Evolutionary conservation across 352 stramenopile species (phyloP).

Genomic region (Globisporangium alternatum): DNA sequence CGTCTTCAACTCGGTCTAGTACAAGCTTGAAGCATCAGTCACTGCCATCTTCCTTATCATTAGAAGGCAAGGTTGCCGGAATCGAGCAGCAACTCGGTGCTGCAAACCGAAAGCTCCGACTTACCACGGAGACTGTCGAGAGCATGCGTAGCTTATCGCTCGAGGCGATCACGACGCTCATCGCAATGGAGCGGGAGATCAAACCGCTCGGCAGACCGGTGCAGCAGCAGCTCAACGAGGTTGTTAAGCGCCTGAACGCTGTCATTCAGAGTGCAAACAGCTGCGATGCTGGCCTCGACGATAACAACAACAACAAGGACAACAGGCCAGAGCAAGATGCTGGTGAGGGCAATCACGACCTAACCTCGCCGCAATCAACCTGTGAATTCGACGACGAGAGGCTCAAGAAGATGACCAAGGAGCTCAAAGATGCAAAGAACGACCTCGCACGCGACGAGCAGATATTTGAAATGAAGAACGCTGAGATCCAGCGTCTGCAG

Average conservation of each 20-base stretch:
- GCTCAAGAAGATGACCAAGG: constrained; percentile 35
- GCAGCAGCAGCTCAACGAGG: constrained; percentile 78
- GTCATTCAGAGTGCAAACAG: constrained; percentile 59
- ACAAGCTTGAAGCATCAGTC: background rate
- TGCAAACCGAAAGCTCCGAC: constrained; percentile 34
- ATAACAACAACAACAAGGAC: constrained; percentile 16
- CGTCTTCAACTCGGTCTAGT: background rate
- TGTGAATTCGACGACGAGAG: constrained; percentile 15
- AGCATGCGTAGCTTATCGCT: constrained; percentile 54
- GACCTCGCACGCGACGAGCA: constrained; percentile 74
- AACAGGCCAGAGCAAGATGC: constrained; percentile 11
- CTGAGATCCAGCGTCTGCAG: constrained; percentile 67
- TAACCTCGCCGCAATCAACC: background rate
- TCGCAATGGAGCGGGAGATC: constrained; percentile 77
- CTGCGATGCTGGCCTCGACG: constrained; percentile 30
- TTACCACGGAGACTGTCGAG: constrained; percentile 49
- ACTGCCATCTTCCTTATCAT: background rate
- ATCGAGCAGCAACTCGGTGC: constrained; percentile 30
- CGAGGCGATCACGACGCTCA: constrained; percentile 65
- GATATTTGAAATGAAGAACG: constrained; percentile 86
- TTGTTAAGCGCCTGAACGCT: constrained; percentile 74
- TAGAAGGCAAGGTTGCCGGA: background rate
- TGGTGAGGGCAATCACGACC: background rate
- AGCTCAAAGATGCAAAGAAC: constrained; percentile 61
- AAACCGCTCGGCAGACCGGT: constrained; percentile 64